A percentile compares a stretch with the other conserved stretches of the same genome.
These are phyloP conservation scores for Melampsora larici-populina DNA, from an alignment of 1,284 basidiomycete species.

Conservation along the genomic window DNA sequence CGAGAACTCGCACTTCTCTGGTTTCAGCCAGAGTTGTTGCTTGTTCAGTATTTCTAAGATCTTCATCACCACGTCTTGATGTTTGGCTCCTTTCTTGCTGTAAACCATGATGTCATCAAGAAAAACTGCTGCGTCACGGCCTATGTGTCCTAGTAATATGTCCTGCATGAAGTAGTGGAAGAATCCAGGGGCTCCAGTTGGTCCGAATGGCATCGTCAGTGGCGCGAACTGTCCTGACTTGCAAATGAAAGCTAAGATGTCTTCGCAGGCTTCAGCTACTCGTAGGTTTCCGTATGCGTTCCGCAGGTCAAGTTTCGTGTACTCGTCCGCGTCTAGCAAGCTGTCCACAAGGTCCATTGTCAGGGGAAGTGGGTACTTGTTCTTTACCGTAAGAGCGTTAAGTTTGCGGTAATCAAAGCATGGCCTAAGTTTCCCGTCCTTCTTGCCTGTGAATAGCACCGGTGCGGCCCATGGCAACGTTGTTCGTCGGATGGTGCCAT, in stretches of 20 bases:
- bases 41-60: too few species aligned
- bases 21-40: too few species aligned
- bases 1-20: too few species aligned
- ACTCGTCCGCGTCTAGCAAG: background rate
- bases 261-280: background rate
- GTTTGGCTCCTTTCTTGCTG: too few species aligned
- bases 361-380: background rate
- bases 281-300: background rate
- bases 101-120: too few species aligned
- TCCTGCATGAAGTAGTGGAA: conserved; percentile 43
- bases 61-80: too few species aligned
- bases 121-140: too few species aligned
- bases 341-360: too few species aligned
- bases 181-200: conserved; percentile 37
- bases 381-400: background rate
- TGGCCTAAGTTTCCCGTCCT: background rate
- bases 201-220: conserved; percentile 36
- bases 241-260: background rate
- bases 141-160: too few species aligned
- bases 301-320: conserved; percentile 2
- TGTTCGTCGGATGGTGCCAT: background rate
- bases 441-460: background rate
- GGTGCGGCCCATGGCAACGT: background rate
- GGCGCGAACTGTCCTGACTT: background rate
- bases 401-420: too few species aligned